Percentiles rank a stretch among this genome's conserved stretches.
phyloP scores from a whole-genome alignment of 345 rosid genomes.

The Pelargonium nanum region DNA sequence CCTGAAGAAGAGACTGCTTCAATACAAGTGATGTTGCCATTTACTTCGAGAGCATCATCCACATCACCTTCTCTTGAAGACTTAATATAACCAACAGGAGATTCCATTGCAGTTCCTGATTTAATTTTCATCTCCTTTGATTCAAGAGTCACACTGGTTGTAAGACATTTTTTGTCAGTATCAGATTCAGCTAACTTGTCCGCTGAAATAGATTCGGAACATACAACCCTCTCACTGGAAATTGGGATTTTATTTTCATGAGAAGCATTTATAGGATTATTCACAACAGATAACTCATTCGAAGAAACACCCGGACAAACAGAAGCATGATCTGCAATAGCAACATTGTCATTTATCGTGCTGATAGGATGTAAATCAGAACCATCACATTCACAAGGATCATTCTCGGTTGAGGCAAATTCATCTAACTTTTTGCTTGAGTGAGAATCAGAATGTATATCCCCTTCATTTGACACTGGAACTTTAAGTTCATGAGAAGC shows the following conservation, averaged over 20 bases:
- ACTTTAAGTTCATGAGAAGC: constrained; percentile 15
- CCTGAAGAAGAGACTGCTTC: constrained; percentile 4
- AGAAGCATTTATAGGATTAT: constrained; percentile 1
- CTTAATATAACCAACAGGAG: background rate
- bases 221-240: background rate
- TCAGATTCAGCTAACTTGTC: constrained; percentile 11
- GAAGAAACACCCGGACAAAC: constrained; percentile 2
- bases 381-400: background rate
- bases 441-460: constrained; percentile 9
- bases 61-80: constrained; percentile 3
- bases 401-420: constrained; percentile 10
- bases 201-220: background rate
- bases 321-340: constrained; percentile 8
- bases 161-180: background rate
- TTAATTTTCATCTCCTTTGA: constrained; percentile 2
- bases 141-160: background rate
- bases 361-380: background rate
- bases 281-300: constrained; percentile 2
- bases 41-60: background rate
- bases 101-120: background rate
- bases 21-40: constrained; percentile 6
- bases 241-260: background rate
- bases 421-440: constrained; percentile 14
- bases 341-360: background rate
- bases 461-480: background rate